Evolutionary conservation across 768 basidiomycete species (phyloP), one percentile per base, ranked within the genome.

Genomic region (Calocybe cyanea): DNA sequence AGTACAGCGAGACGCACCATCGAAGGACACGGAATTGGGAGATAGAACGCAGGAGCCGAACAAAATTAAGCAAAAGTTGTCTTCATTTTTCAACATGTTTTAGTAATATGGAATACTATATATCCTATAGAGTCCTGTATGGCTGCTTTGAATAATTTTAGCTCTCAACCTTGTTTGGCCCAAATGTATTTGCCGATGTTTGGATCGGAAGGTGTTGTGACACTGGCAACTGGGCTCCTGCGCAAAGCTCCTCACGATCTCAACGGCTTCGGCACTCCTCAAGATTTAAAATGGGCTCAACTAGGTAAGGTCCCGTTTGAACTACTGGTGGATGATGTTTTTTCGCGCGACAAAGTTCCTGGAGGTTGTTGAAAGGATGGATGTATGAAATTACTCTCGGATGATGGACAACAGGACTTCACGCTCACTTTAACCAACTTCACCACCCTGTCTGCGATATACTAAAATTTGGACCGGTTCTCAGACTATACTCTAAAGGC

Each of bases 401-500:
- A 57, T 57, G 51, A 60, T 54, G 48, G 30, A 42, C n/a, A 36
- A 15, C 42, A 21, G 42, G 48, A 32, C 43, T 38, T 24, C 9
- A 32, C 38, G 28, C 45, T 21, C 28, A 20, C 33, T 15, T 38
- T 20, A 42, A 46, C 24, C 34, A n/a, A 34, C 14, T 28, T 17
- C 19, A 34, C 15, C 25, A 28, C 11, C 6, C 5, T 21, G 20
- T 32, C 24, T 20, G 24, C 45, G 31, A 43, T 44, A 19, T 54
- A 41, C 55, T 58, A 47, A 59, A 14, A 32, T 49, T 45, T 50
- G 17, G 52, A 46, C 55, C 38, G 28, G 25, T 28, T 21, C 52
- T 30, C 64, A 95, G 94, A 81, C 81, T 96, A 62, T 95, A 96
- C 81, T 68, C 70, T 71, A 98, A 96, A 78, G 96, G 92, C 68